Evolutionary conservation across 1,139 yeast species (phyloP), one percentile per base, ranked within the genome.

Genomic region (Debaryomyces sp.): DNA sequence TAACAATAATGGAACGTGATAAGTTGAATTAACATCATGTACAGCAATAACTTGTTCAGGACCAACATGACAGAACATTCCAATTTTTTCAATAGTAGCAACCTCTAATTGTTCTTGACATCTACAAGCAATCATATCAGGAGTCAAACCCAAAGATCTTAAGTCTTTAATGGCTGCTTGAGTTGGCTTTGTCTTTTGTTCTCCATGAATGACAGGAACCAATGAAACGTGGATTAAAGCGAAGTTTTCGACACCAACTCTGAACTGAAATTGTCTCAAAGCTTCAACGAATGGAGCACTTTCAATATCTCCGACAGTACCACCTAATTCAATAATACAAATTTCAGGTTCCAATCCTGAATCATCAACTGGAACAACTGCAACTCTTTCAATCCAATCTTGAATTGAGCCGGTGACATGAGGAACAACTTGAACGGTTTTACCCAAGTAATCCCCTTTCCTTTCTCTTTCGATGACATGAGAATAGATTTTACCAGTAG

Each of bases 211-310:
- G 46, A 94, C 98, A 36, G 98, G 98, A 41, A 94, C 98, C 59
- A 94, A 80, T 43, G 98, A 92, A 49, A 94, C 99, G 62, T 94
- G 99, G 62, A 94, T 90, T 66, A 95, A 80, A 15, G 97, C 96
- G 73, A 95, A 94, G 75, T 89, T 94, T 54, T 89, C 97, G 53
- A 78, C 75, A 21, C 99, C 99, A 55, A 92, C 98, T 67, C 97
- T 84, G 75, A 94, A 94, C 77, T 94, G 99, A 74, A 94, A 94
- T 74, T 94, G 99, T 78, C 99, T 89, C 58, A 94, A 82, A 29
- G 99, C 99, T 75, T 94, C 99, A 49, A 94, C 98, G 60, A 94
- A 94, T 29, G 99, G 99, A 46, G 99, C 99, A 66, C 96, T 85
- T 76, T 94, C 99, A 64, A 94, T 94, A 68, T 94, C 99, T 67